A percentile compares a stretch with the other conserved stretches of the same genome.
Conservation (phyloP, 805 yeast genomes). For the Lipomyces spencermartinsiae region DNA sequence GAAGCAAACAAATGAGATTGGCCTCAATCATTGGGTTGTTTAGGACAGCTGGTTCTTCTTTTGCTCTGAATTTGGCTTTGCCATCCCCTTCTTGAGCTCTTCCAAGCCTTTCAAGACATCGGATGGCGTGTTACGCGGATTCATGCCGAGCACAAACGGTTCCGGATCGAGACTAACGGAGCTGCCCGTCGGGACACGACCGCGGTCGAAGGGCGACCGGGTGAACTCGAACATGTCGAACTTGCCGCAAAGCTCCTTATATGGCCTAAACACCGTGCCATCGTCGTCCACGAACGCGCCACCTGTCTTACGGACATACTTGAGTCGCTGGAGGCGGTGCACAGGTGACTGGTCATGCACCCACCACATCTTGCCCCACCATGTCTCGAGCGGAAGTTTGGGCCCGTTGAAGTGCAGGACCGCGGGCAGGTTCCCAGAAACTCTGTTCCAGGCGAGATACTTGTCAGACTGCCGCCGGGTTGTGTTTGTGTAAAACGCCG, state of each 20-base stretch:
- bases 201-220: conserved; percentile 23
- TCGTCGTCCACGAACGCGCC: conserved; percentile 36
- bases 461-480: conserved; percentile 22
- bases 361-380: conserved; percentile 40
- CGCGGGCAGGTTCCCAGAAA: conserved; percentile 30
- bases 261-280: conserved; percentile 23
- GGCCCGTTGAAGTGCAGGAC: conserved; percentile 38
- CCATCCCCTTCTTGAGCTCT: conserved; percentile 3
- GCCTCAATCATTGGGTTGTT: background rate
- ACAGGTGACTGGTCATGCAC: conserved; percentile 31
- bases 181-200: conserved; percentile 14
- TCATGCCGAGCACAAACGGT: conserved; percentile 34
- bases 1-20: background rate
- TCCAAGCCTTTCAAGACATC: conserved; percentile 19
- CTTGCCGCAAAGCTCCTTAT: conserved; percentile 34
- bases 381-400: conserved; percentile 35
- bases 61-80: too few relatives aligned
- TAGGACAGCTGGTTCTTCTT: too few relatives aligned
- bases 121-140: conserved; percentile 26
- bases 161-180: conserved; percentile 33
- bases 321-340: conserved; percentile 27
- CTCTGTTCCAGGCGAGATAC: conserved; percentile 35
- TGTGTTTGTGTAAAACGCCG: conserved; percentile 18
- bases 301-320: conserved; percentile 27
- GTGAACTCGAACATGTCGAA: conserved; percentile 34